These are phyloP conservation scores for Coccomyxa sp. DNA, from an alignment of 139 green algal genomes.

Conservation along the genomic window DNA sequence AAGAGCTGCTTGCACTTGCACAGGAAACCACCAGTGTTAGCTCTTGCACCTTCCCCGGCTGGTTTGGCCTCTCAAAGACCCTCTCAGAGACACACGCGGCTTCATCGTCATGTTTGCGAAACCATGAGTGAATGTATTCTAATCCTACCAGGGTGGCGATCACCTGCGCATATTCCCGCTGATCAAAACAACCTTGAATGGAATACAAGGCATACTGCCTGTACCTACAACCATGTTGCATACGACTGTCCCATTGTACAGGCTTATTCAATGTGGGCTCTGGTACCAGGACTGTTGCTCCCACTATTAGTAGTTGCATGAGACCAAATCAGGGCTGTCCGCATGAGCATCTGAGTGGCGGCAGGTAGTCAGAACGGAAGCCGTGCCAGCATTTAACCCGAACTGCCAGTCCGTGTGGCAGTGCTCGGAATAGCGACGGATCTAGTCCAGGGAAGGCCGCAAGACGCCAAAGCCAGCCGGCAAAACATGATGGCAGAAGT, in stretches of 20 bases:
- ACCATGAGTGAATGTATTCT: constrained; percentile 10
- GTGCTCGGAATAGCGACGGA: too few relatives aligned
- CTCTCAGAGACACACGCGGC: background rate
- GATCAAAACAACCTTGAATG: background rate
- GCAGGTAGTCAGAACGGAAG: too few relatives aligned
- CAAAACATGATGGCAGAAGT: too few relatives aligned
- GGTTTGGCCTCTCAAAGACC: constrained; percentile 26
- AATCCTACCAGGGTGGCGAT: background rate
- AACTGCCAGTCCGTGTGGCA: too few relatives aligned
- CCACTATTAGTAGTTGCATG: background rate
- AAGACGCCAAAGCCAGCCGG: too few relatives aligned
- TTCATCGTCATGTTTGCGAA: constrained; percentile 15
- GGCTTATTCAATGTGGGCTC: background rate
- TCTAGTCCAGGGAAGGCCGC: too few relatives aligned
- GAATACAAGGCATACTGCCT: background rate
- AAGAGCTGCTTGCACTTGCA: background rate
- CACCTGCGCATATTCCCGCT: background rate
- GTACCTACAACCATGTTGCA: background rate
- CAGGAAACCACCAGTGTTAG: background rate
- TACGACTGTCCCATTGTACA: background rate
- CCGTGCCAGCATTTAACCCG: too few relatives aligned
- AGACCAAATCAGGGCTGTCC: background rate
- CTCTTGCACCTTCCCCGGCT: constrained; percentile 13
- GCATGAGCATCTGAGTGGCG: too few relatives aligned
- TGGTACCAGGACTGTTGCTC: background rate